These are phyloP conservation scores for Cubamyces sp. DNA, from an alignment of 768 basidiomycete genomes.

Conservation along the genomic window DNA sequence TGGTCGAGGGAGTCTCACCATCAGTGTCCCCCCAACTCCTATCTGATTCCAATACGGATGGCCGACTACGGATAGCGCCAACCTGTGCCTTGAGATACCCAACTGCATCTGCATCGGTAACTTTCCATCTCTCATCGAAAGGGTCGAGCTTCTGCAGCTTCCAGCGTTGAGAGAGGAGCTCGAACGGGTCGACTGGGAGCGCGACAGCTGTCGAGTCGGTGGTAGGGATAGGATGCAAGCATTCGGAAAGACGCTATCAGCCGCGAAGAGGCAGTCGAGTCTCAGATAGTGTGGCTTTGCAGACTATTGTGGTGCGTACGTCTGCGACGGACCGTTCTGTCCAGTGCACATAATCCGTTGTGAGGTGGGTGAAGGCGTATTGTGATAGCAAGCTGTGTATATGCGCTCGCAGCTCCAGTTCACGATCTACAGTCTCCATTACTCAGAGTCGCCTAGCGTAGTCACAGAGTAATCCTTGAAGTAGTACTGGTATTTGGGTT, in stretches of 20 bases:
- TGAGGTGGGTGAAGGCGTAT: slow-evolving; percentile 57
- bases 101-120: slow-evolving; percentile 29
- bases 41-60: slow-evolving; percentile 27
- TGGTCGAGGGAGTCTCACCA: slow-evolving; percentile 9
- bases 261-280: background rate
- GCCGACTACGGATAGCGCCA: slow-evolving; percentile 21
- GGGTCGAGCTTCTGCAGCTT: slow-evolving; percentile 38
- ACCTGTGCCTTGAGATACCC: slow-evolving; percentile 23
- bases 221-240: slow-evolving; percentile 47
- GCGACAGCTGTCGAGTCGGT: slow-evolving; percentile 55
- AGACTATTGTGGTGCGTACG: slow-evolving; percentile 34
- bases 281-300: background rate
- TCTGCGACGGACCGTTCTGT: slow-evolving; percentile 54
- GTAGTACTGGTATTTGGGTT: no score
- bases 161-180: slow-evolving; percentile 43
- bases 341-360: slow-evolving; percentile 56
- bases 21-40: slow-evolving; percentile 39
- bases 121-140: slow-evolving; percentile 50
- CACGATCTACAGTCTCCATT: slow-evolving; percentile 21
- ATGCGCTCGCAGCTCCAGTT: slow-evolving; percentile 43
- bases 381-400: slow-evolving; percentile 57
- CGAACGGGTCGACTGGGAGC: slow-evolving; percentile 60
- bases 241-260: slow-evolving; percentile 33
- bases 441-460: no score
- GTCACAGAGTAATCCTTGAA: no score